These are phyloP conservation scores for Phytophthora cryptogea DNA, from an alignment of 352 stramenopile species.

Conservation along the genomic window DNA sequence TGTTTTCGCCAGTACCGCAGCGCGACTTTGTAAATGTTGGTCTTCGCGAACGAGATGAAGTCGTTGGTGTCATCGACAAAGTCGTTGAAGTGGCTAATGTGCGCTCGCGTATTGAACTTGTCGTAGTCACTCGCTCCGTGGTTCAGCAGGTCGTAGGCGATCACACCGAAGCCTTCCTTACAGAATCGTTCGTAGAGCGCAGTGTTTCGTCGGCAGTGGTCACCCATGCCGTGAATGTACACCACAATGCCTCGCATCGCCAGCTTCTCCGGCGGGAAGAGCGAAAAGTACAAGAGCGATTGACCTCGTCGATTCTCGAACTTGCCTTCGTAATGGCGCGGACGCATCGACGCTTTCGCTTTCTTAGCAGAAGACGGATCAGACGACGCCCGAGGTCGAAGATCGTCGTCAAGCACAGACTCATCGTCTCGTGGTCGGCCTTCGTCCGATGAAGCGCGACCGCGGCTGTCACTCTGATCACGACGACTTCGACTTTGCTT, in stretches of 20 bases:
- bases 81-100: conserved; percentile 42
- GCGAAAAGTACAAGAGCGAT: conserved; percentile 56
- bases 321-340: conserved; percentile 43
- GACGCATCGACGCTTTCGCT: conserved; percentile 18
- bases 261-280: conserved; percentile 47
- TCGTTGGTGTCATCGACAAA: conserved; percentile 54
- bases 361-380: conserved; percentile 17
- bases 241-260: conserved; percentile 55
- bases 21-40: conserved; percentile 32
- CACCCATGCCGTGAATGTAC: conserved; percentile 64
- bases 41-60: conserved; percentile 46
- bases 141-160: conserved; percentile 60
- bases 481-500: conserved; percentile 11
- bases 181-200: conserved; percentile 54
- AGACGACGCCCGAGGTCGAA: conserved; percentile 24
- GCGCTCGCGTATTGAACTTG: conserved; percentile 37
- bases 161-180: conserved; percentile 52
- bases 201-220: conserved; percentile 59
- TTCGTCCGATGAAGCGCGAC: conserved; percentile 23
- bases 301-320: conserved; percentile 56
- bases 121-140: conserved; percentile 48
- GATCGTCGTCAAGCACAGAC: conserved; percentile 9
- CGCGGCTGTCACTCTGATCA: conserved; percentile 12
- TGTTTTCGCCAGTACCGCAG: conserved; percentile 42
- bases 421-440: conserved; percentile 7